Evolutionary conservation across 1,284 basidiomycete species (phyloP), one percentile per base, ranked within the genome.

Genomic region (Inonotus hispidus): DNA sequence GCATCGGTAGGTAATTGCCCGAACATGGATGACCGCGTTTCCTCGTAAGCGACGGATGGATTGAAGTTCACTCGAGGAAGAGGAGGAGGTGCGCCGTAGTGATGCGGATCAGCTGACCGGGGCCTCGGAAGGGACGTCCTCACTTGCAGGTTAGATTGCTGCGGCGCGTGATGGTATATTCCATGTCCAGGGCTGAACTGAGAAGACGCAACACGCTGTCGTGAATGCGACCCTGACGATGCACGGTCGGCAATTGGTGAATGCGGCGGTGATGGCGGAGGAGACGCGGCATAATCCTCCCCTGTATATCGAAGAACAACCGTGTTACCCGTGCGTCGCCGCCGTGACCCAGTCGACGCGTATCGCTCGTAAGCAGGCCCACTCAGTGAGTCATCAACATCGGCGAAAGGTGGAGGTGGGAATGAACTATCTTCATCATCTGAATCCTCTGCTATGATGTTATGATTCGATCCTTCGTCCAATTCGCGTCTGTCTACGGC

Each of bases 11-110:
- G 59, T 55, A 35, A 21, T 58, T 39, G 35, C 19, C 43, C 45
- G 39, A 11, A 39, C 45, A 37, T 49, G 25, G 50, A 50, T 32
- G 1, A 43, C 57, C 46, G 54, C 46, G 52, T 46, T n/a, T n/a
- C 43, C 7, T 19, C 68, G 65, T 85, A 84, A 6, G 82, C 81
- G 56, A 79, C 67, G 16, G 75, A 77, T 35, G 80, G 78, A 68
- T 84, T 67, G 68, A 81, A 80, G 19, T 67, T 65, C 65, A 58
- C 59, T 41, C 58, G 59, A 41, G 53, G 63, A 46, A 32, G 59
- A 11, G 32, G 60, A 38, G 32, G 52, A 21, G 41, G 43, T 7
- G 19, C 16, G n/a, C 16, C n/a, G 53, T 49, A 56, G 23, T 50
- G 57, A 27, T 14, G 41, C 11, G 29, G 59, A 46, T 43, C 41